Evolutionary conservation across 371 early-diverging fungal genomes (phyloP).

Genomic region (Mucor piriformis): DNA sequence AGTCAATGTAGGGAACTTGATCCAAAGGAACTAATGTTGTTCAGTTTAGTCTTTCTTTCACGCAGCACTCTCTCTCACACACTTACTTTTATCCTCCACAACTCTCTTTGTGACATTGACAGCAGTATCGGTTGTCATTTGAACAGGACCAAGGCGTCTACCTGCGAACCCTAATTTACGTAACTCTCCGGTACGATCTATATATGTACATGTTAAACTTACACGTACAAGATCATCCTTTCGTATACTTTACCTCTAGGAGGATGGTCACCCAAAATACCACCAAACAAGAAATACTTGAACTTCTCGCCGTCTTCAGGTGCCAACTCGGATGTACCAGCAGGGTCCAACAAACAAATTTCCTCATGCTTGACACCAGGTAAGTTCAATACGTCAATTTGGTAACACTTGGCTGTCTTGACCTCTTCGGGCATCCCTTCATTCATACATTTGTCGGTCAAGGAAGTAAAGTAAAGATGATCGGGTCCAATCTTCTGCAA

Average conservation of each 20-base stretch:
- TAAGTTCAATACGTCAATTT: slow-evolving; percentile 61
- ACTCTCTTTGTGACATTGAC: slow-evolving; percentile 66
- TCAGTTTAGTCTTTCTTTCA: neutral
- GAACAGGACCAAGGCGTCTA: slow-evolving; percentile 75
- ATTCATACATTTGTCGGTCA: slow-evolving; percentile 53
- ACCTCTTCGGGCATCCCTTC: slow-evolving; percentile 58
- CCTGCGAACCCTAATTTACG: slow-evolving; percentile 76
- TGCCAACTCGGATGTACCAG: slow-evolving; percentile 56
- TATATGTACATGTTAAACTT: neutral
- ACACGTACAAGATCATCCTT: too few relatives aligned
- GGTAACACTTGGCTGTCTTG: slow-evolving; percentile 59
- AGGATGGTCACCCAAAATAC: slow-evolving; percentile 76
- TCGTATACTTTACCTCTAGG: slow-evolving; percentile 60
- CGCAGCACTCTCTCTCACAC: neutral
- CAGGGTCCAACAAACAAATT: slow-evolving; percentile 78
- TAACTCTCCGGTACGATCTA: slow-evolving; percentile 78
- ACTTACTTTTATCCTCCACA: slow-evolving; percentile 60
- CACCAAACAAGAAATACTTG: slow-evolving; percentile 82
- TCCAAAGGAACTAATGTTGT: slow-evolving; percentile 56
- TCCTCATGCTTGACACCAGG: slow-evolving; percentile 60
- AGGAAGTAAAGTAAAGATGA: slow-evolving; percentile 61
- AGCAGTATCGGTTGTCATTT: slow-evolving; percentile 79
- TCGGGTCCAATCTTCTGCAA: slow-evolving; percentile 59
- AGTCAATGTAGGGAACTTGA: slow-evolving; percentile 71
- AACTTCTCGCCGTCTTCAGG: slow-evolving; percentile 73